Evolutionary conservation across 2,329 filamentous ascomycete species (phyloP), one percentile per base, ranked within the genome.

Genomic region (Rhytidhysteron rufulum): DNA sequence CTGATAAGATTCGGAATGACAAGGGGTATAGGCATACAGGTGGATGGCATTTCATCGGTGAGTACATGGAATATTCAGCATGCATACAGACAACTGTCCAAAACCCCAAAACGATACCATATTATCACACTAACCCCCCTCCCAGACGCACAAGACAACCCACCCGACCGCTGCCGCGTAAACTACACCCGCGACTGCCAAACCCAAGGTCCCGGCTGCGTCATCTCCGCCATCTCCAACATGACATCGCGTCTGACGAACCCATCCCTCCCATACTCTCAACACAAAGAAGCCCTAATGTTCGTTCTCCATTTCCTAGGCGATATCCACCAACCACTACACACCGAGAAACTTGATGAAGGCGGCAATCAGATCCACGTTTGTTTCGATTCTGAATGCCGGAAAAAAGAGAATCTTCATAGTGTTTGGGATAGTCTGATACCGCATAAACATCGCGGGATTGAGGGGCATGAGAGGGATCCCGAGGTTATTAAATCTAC

Each of bases 311-410:
- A 45, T 25, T 71, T 74, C 51, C 66, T 90, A 9, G 76, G 85
- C 40, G 87, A 93, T 58, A 76, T 85, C n/a, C 78, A 77, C 40
- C 87, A 87, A 55, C 84, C 83, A 0, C 66, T 90, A 34, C 74
- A 76, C 45, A 67, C 69, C 16, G 72, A 76, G 48, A 56, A 49
- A n/a, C 48, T 57, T 29, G 56, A 58, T 6, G 35, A 55, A 10
- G 65, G 65, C 34, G 65, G 61, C 34, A 68, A 68, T 44, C 52
- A 48, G 13, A 58, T 67, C 39, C 45, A 58, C 19, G 62, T 65
- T 21, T 62, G 54, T 4, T 67, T 65, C 47, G 50, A 59, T 39
- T 10, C 11, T 13, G 34, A 22, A n/a, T 38, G 40, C 29, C 53
- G 51, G 34, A 38, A 45, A 7, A 13, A 19, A 8, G 63, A 54